Evolutionary conservation across 164 flowering plant genomes (phyloP).

Genomic region (Dillenia suffruticosa): DNA sequence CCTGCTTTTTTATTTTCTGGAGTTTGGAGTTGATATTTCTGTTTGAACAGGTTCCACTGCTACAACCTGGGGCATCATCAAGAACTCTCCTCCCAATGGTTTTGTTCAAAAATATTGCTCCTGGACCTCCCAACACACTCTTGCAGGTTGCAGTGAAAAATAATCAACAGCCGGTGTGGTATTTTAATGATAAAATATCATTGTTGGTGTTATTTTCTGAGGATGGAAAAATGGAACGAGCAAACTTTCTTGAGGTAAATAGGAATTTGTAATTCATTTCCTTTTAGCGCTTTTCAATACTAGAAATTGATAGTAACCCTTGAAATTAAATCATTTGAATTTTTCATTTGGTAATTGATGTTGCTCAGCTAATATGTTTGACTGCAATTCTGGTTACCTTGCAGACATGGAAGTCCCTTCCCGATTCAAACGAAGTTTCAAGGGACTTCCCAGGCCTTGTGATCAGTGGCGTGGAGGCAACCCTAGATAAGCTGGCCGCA

Average conservation of each 20-base stretch:
- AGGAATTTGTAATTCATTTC: background rate
- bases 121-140: slow-evolving; percentile 83
- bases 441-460: slow-evolving; percentile 60
- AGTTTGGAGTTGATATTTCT: slow-evolving; percentile 1
- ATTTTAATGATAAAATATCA: slow-evolving; percentile 76
- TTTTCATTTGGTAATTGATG: background rate
- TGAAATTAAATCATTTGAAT: background rate
- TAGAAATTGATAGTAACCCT: background rate
- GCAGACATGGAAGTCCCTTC: slow-evolving; percentile 97
- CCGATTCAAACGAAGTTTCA: slow-evolving; percentile 82
- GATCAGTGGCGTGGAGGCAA: slow-evolving; percentile 63
- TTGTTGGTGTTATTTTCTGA: slow-evolving; percentile 65
- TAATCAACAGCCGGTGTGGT: slow-evolving; percentile 99
- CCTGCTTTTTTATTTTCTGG: background rate
- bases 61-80: slow-evolving; percentile 85
- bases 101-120: slow-evolving; percentile 69
- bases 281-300: background rate
- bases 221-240: slow-evolving; percentile 95
- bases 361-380: background rate
- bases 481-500: slow-evolving; percentile 64
- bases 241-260: slow-evolving; percentile 82
- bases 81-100: slow-evolving; percentile 87
- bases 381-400: background rate
- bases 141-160: slow-evolving; percentile 96
- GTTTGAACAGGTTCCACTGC: slow-evolving; percentile 57